Conservation (phyloP, 768 basidiomycete genomes). For the Tubosaeta brunneosetosa region DNA sequence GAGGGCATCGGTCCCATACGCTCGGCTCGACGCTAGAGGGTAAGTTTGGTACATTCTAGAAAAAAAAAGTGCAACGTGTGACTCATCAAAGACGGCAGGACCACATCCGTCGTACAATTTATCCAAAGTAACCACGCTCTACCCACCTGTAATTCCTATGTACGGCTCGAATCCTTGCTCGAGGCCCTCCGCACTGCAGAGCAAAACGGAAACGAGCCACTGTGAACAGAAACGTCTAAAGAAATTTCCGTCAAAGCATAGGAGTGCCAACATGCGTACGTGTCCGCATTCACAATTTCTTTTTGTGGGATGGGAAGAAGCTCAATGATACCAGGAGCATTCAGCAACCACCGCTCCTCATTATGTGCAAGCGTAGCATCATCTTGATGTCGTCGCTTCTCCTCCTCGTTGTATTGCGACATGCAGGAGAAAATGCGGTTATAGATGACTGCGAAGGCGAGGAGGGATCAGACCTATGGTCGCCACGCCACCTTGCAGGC, state of each 20-base stretch:
- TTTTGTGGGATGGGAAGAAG: constrained; percentile 17
- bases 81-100: constrained; percentile 14
- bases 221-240: constrained; percentile 6
- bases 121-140: constrained; percentile 17
- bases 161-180: constrained; percentile 14
- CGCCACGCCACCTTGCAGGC: constrained; percentile 26
- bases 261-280: constrained; percentile 15
- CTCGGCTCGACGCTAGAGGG: constrained; percentile 11
- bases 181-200: constrained; percentile 19
- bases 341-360: constrained; percentile 18
- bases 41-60: constrained; percentile 17
- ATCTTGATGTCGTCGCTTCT: constrained; percentile 27
- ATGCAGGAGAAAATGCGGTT: constrained; percentile 23
- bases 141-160: constrained; percentile 22
- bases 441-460: constrained; percentile 19
- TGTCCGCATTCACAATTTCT: constrained; percentile 21
- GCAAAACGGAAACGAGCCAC: constrained; percentile 15
- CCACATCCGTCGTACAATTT: constrained; percentile 10
- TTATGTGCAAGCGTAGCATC: constrained; percentile 25
- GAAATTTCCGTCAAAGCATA: constrained; percentile 24
- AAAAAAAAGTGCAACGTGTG: constrained; percentile 22
- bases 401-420: constrained; percentile 18
- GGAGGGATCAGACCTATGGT: constrained; percentile 17
- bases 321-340: constrained; percentile 7
- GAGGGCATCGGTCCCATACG: constrained; percentile 15